Base-by-base conservation (phyloP, 1,284 basidiomycete genomes). In the Leccinum subrobustum region DNA sequence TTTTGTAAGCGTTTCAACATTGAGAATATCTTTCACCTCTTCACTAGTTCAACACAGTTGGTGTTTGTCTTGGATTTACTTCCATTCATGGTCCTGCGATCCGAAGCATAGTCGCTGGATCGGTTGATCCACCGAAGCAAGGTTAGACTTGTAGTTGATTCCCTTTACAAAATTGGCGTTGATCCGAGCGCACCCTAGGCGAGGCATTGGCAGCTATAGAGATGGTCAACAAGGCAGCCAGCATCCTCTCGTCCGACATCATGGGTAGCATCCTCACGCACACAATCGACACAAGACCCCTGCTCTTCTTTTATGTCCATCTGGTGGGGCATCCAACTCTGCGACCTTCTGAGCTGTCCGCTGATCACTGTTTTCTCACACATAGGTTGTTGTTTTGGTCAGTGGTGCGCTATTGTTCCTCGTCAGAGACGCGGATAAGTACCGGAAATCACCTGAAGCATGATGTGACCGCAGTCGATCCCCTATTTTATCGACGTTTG, bases 91-190 rank as follows among this genome's bases (percentile, higher is more conserved):
- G 1, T 3, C 74, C 75, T 14, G 64, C 67, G 12, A 16, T 68
- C 25, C 65, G 67, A 6, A 74, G 76, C 56, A 57, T 77, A 1
- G 70, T 68, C 3, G 70, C 61, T 16, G 68, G 71, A 11, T 74
- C 76, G 0, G 73, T 76, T 1, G 66, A 72, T 12, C 76, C 75
- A 6, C 58, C 69, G 0, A 67, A 69, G 18, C 75, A 76, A 69
- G 74, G 74, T 74, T 37, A 31, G 53, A 14, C 29, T 14, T 27
- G 16, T 29, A 35, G 4, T 29, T 4, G 18, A 4, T 8, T 1
- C 1, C 7, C n/a, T 20, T 16, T 5, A 8, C 4, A 6, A 9
- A 39, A 33, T 56, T 6, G 23, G 11, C 2, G 29, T 39, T 63
- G 12, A 67, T 20, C 3, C 14, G 1, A 2, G n/a, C 12, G 1